Base-by-base conservation (phyloP, 2,329 filamentous ascomycete genomes). In the Stachybotrys echinatus region DNA sequence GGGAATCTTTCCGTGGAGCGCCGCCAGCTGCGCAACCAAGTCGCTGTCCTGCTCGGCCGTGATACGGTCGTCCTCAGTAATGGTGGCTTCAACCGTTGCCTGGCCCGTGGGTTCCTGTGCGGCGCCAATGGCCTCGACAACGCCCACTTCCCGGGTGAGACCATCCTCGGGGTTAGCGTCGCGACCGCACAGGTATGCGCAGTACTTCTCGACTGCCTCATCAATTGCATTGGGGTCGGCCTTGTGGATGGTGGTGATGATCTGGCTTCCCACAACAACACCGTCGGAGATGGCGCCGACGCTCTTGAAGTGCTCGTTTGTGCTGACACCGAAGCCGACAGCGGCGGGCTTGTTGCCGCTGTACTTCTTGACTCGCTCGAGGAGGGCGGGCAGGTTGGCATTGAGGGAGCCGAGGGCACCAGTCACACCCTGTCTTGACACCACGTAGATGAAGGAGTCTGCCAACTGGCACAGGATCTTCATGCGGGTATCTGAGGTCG, bases 371-470 rank as follows among this genome's bases (percentile, higher is more conserved):
- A 99, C 94, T 38, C 89, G 84, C 50, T 82, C 80, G 51, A 99
- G 75, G 37, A 99, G 80, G 47, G 88, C 84, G 14, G 92, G 90
- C 31, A 99, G 81, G 51, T 87, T 85, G 42, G 85, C 78, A 68
- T 89, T 96, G 62, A 99, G 74, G 22, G 84, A 84, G 31, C 92
- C 92, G 1, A 85, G 86, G 14, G 91, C 94, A 60, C 94, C 94
- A 10, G 94, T 99, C 50, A 97, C 92, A 60, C 94, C 94, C 87
- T 96, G 95, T 60, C 92, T 82, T 22, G 92, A 97, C 50, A 99
- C 94, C 54, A 99, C 92, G 68, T 99, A 99, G 72, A 99, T 95
- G 75, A 97, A 99, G 4, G 92, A 96, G 72, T 97, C 92, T 64
- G 94, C 94, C 55, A 99, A 92, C 68, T 89, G 85, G 81, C 94